Conservation (phyloP, 2,329 filamentous ascomycete genomes). For the Stemphylium vesicarium region DNA sequence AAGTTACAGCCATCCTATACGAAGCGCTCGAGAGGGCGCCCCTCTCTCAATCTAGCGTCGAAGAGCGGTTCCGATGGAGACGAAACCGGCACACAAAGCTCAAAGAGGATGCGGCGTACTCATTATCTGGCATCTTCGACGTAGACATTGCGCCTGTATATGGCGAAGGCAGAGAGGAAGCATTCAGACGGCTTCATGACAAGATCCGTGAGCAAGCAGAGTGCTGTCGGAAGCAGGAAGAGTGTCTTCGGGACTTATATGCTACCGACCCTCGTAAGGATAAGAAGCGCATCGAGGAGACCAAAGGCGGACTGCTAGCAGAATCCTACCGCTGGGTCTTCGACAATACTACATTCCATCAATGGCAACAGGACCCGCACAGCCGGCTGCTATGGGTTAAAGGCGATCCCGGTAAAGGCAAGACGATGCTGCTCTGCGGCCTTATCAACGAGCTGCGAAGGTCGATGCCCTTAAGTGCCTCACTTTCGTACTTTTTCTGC, state of each 20-base stretch:
- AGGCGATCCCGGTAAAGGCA: neutral
- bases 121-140: slow-evolving; percentile 13
- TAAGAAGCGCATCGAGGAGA: neutral
- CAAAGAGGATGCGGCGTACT: slow-evolving; percentile 14
- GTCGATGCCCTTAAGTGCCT: no score
- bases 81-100: slow-evolving; percentile 19
- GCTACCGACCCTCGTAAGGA: slow-evolving; percentile 13
- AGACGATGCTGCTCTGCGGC: neutral
- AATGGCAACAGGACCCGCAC: slow-evolving; percentile 2
- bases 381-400: neutral
- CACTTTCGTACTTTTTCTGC: slow-evolving; percentile 47
- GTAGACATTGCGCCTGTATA: slow-evolving; percentile 2
- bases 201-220: no score
- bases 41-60: slow-evolving; percentile 6
- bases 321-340: slow-evolving; percentile 14
- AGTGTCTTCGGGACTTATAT: slow-evolving; percentile 13
- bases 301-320: neutral
- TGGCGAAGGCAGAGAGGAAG: slow-evolving; percentile 10
- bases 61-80: slow-evolving; percentile 14
- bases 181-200: slow-evolving; percentile 16
- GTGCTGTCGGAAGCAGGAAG: slow-evolving; percentile 1
- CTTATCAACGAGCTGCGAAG: neutral
- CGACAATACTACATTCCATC: slow-evolving; percentile 1
- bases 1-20: slow-evolving; percentile 13
- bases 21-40: slow-evolving; percentile 2